A percentile compares a stretch with the other conserved stretches of the same genome.
These are phyloP conservation scores for Mimosa bimucronata DNA, from an alignment of 306 rosid species.

Conservation along the genomic window DNA sequence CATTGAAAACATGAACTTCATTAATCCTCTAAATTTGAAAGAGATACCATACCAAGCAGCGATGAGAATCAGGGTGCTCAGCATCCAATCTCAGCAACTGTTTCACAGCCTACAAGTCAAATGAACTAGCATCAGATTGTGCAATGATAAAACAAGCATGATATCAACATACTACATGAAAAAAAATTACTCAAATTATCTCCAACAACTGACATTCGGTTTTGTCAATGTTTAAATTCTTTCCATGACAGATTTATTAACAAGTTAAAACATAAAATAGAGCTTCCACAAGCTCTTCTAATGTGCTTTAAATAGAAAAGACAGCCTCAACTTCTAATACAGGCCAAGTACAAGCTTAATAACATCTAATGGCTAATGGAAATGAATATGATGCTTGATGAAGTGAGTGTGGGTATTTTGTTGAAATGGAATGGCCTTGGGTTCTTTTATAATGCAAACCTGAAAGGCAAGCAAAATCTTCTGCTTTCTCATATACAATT, in stretches of 20 bases:
- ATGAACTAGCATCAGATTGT: constrained; percentile 11
- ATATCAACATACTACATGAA: constrained; percentile 27
- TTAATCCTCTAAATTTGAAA: constrained; percentile 22
- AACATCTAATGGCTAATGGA: not conserved
- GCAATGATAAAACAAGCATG: constrained; percentile 9
- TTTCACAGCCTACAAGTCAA: constrained; percentile 75
- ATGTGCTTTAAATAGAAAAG: not conserved
- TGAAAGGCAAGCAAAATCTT: constrained; percentile 90
- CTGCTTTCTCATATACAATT: constrained; percentile 78
- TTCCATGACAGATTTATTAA: not conserved
- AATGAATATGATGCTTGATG: constrained; percentile 7
- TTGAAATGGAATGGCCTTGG: too few species aligned
- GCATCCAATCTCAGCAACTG: constrained; percentile 86
- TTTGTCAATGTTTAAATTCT: not conserved
- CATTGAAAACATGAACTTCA: constrained; percentile 7
- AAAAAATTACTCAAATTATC: constrained; percentile 20
- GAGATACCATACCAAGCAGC: constrained; percentile 74
- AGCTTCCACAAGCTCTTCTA: constrained; percentile 2
- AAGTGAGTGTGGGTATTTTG: too few species aligned
- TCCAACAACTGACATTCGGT: not conserved
- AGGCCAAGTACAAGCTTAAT: not conserved
- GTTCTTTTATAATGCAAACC: constrained; percentile 49
- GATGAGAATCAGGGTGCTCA: constrained; percentile 92
- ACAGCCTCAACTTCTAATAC: constrained; percentile 1
- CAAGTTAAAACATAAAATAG: constrained; percentile 6